These are phyloP conservation scores for Pseudovirgaria hyperparasitica DNA, from an alignment of 2,329 filamentous ascomycete genomes.

Conservation along the genomic window DNA sequence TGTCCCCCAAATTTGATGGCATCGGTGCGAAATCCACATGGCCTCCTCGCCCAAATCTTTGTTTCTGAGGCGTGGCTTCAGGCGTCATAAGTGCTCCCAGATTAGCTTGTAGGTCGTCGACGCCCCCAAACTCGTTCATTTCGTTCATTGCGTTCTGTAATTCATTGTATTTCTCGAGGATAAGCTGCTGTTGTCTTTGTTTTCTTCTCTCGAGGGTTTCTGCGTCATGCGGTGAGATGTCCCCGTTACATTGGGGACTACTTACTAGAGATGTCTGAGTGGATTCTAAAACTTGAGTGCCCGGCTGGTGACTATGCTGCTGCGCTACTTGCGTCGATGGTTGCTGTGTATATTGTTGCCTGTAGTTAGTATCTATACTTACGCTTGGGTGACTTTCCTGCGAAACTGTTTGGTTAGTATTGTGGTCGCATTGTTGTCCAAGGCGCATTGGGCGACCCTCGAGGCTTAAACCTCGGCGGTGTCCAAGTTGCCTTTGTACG, in stretches of 20 bases:
- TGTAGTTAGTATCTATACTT: slow-evolving; percentile 48
- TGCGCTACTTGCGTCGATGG: slow-evolving; percentile 82
- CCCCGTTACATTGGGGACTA: no score
- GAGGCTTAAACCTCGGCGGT: slow-evolving; percentile 56
- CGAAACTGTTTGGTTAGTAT: slow-evolving; percentile 10
- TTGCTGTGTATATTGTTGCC: slow-evolving; percentile 54
- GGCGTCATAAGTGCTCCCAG: slow-evolving; percentile 51
- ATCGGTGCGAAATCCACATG: slow-evolving; percentile 40
- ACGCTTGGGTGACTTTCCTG: slow-evolving; percentile 39
- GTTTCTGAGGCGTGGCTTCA: slow-evolving; percentile 33
- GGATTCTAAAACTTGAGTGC: slow-evolving; percentile 34
- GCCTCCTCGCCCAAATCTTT: slow-evolving; percentile 19
- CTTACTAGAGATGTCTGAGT: slow-evolving; percentile 23
- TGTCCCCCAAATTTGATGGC: slow-evolving; percentile 45
- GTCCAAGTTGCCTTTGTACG: slow-evolving; percentile 37
- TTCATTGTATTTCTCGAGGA: no score
- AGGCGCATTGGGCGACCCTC: slow-evolving; percentile 19
- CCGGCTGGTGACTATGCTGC: slow-evolving; percentile 75
- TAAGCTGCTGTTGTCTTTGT: no score
- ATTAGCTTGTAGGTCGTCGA: no score
- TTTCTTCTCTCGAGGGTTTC: slow-evolving; percentile 9
- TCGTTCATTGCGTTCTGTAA: no score
- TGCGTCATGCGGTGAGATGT: no score
- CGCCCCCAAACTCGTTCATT: no score
- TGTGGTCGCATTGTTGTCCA: slow-evolving; percentile 15